Evolutionary conservation across 768 basidiomycete species (phyloP), one percentile per base, ranked within the genome.

Genomic region (Mycena galericulata): DNA sequence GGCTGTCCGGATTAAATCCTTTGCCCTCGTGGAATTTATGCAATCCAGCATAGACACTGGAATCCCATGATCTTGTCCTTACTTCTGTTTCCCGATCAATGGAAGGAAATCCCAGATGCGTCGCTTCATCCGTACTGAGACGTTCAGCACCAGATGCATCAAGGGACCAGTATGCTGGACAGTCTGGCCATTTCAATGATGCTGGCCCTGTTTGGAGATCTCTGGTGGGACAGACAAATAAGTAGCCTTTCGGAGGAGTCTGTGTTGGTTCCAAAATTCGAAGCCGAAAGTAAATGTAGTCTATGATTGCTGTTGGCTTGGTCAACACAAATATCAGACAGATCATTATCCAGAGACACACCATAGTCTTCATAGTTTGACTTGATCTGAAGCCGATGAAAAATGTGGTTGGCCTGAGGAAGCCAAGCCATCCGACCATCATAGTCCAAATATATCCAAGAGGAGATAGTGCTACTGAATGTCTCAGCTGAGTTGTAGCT

Each of bases 11-110:
- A 17, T 66, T 56, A 17, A 50, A 66, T 1, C 65, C 56, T n/a
- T 66, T 66, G 38, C n/a, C 49, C 17, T 22, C 29, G 32, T 66
- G 65, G 34, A 66, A 59, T 20, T 30, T 24, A n/a, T 49, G 65
- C 4, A 66, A 47, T 4, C 65, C 55, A 5, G 34, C 55, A 29
- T 58, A 57, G 5, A 65, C 24, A n/a, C 34, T 29, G 3, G 34
- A 18, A n/a, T 51, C 56, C 56, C 57, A 66, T 1, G 9, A 30
- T 15, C 12, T 3, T 24, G 49, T 32, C 2, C 1, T 2, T 2
- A 49, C 11, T 11, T 30, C 1, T 32, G 40, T 53, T 2, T 7
- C 27, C 29, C 43, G 18, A 5, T n/a, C 0, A 7, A 59, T 30
- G 0, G 18, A 0, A 1, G 56, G 65, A 18, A 58, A 59, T n/a